These are phyloP conservation scores for Yamadazyma oceani DNA, from an alignment of 1,139 yeast genomes.

Conservation along the genomic window DNA sequence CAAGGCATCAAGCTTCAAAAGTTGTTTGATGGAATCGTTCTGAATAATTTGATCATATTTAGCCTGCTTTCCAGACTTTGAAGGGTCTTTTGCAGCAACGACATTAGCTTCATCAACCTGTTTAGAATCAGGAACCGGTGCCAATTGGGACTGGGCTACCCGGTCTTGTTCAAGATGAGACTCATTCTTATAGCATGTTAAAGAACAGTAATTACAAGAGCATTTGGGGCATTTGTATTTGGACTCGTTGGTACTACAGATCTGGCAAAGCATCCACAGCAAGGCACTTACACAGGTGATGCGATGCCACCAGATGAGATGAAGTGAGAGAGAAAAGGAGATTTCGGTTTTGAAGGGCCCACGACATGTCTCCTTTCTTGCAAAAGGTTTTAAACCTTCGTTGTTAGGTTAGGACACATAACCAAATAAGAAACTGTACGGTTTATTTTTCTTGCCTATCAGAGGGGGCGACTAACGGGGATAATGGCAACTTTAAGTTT, in stretches of 20 bases:
- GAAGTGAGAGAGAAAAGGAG: too few species aligned
- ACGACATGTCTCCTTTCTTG: too few species aligned
- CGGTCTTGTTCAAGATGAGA: conserved; percentile 26
- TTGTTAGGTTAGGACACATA: too few species aligned
- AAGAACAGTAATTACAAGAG: conserved; percentile 46
- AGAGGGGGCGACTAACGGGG: too few species aligned
- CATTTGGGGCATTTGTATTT: conserved; percentile 70
- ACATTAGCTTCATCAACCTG: not conserved
- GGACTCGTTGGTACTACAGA: conserved; percentile 41
- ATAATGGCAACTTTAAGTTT: too few species aligned
- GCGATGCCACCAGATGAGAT: conserved; percentile 4
- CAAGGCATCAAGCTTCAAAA: conserved; percentile 10
- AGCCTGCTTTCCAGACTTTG: not conserved
- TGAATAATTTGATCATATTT: conserved; percentile 19
- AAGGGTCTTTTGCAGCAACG: too few species aligned
- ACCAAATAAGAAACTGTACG: too few species aligned
- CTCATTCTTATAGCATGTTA: conserved; percentile 55
- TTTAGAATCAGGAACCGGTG: too few species aligned
- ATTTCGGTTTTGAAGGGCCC: too few species aligned
- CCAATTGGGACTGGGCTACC: not conserved
- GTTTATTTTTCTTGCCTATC: too few species aligned
- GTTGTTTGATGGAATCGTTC: conserved; percentile 39
- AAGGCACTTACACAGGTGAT: not conserved
- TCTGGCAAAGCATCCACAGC: conserved; percentile 33
- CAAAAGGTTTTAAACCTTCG: too few species aligned